Conservation (phyloP, 2,329 filamentous ascomycete genomes). For the Ploettnerulaceae sp. region DNA sequence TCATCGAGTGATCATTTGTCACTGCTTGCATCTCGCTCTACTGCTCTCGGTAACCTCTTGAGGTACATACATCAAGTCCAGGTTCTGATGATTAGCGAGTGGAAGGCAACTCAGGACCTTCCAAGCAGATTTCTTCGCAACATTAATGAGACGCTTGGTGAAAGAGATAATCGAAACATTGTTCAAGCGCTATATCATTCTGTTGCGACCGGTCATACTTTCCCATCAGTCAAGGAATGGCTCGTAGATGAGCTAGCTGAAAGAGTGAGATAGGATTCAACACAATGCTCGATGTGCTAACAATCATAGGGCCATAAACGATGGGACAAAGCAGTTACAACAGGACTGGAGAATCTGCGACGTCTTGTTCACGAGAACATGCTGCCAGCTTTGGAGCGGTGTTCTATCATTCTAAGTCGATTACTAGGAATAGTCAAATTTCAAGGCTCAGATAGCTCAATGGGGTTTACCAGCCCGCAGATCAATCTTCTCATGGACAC, state of each 20-base stretch:
- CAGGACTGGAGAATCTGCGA: slow-evolving; percentile 72
- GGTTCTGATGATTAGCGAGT: slow-evolving; percentile 73
- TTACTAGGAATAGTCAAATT: slow-evolving; percentile 81
- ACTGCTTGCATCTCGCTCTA: slow-evolving; percentile 79
- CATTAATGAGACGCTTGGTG: slow-evolving; percentile 69
- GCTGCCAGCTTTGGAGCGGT: slow-evolving; percentile 80
- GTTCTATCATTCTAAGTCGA: slow-evolving; percentile 73
- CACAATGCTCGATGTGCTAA: slow-evolving; percentile 13
- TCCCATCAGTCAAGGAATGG: slow-evolving; percentile 76
- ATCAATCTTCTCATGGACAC: slow-evolving; percentile 64
- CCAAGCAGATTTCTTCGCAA: slow-evolving; percentile 72
- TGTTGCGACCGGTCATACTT: slow-evolving; percentile 76
- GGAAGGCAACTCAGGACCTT: slow-evolving; percentile 75
- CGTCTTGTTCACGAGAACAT: slow-evolving; percentile 81
- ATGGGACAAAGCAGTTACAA: slow-evolving; percentile 84
- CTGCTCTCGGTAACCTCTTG: slow-evolving; percentile 79
- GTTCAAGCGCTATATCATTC: slow-evolving; percentile 78
- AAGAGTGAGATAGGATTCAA: slow-evolving; percentile 48
- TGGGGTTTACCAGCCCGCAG: slow-evolving; percentile 61
- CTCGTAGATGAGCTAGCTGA: slow-evolving; percentile 78
- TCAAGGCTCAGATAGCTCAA: slow-evolving; percentile 59
- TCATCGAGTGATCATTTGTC: slow-evolving; percentile 76
- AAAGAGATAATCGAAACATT: slow-evolving; percentile 60
- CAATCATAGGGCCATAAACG: slow-evolving; percentile 72
- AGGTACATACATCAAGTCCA: slow-evolving; percentile 80